Percentiles rank a stretch among this genome's conserved stretches.
phyloP scores from a whole-genome alignment of 768 basidiomycete genomes.

The Boletus fagicola region DNA sequence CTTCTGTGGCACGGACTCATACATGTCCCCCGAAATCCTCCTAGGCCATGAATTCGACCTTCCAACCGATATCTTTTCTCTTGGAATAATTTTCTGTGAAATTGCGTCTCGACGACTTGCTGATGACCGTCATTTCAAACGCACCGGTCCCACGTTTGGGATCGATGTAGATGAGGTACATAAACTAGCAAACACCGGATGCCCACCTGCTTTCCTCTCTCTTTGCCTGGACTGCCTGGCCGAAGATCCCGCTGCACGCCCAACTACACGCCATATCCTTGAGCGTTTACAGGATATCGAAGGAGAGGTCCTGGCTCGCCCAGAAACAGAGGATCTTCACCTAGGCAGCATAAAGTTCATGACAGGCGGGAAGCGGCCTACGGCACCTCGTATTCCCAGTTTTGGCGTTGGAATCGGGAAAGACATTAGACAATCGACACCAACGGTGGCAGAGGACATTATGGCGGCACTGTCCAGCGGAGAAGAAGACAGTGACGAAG shows the following conservation, averaged over 20 bases:
- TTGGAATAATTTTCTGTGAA: slow-evolving; percentile 92
- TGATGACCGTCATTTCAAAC: slow-evolving; percentile 75
- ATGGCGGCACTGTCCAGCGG: slow-evolving; percentile 36
- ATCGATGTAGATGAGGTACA: slow-evolving; percentile 76
- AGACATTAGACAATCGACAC: slow-evolving; percentile 44
- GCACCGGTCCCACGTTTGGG: slow-evolving; percentile 74
- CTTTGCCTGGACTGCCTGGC: slow-evolving; percentile 78
- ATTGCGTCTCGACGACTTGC: slow-evolving; percentile 84
- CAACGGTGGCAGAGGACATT: slow-evolving; percentile 36
- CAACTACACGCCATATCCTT: slow-evolving; percentile 77
- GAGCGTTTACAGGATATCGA: slow-evolving; percentile 78
- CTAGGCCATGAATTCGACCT: slow-evolving; percentile 90
- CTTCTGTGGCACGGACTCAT: slow-evolving; percentile 87
- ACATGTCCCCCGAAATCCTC: slow-evolving; percentile 97
- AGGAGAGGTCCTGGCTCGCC: slow-evolving; percentile 69
- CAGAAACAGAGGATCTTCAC: slow-evolving; percentile 68
- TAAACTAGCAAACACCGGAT: slow-evolving; percentile 63
- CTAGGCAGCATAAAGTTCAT: slow-evolving; percentile 86
- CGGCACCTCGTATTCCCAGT: slow-evolving; percentile 77
- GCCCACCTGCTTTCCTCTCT: slow-evolving; percentile 73
- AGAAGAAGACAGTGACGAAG: slow-evolving; percentile 63
- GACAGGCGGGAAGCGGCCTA: slow-evolving; percentile 60
- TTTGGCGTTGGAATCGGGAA: slow-evolving; percentile 73
- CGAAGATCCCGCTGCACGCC: slow-evolving; percentile 63
- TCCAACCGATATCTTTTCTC: slow-evolving; percentile 91